Conservation (phyloP, 805 yeast genomes). For the Spathaspora girioi region DNA sequence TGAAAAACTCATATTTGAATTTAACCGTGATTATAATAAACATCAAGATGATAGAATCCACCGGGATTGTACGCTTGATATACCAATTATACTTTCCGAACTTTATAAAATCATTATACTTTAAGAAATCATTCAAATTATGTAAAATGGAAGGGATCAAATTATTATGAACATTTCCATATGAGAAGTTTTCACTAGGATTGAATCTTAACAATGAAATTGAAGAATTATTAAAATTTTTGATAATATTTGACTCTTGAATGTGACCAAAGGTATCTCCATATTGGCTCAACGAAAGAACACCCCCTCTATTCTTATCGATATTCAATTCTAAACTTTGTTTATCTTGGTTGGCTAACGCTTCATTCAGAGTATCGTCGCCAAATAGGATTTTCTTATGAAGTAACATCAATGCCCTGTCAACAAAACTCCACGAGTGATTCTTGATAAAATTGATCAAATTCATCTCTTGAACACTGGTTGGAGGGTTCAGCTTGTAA, state of each 20-base stretch:
- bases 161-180: conserved; percentile 50
- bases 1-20: conserved; percentile 41
- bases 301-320: conserved; percentile 17
- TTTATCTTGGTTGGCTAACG: neutral
- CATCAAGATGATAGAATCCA: conserved; percentile 53
- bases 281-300: conserved; percentile 29
- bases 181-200: conserved; percentile 40
- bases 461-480: conserved; percentile 38
- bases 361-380: conserved; percentile 12
- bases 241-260: conserved; percentile 36
- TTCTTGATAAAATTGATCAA: conserved; percentile 45
- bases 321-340: neutral
- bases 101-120: conserved; percentile 48
- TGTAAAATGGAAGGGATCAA: conserved; percentile 55
- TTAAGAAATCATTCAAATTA: conserved; percentile 51
- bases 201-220: conserved; percentile 34
- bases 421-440: conserved; percentile 51
- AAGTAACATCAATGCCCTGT: conserved; percentile 45
- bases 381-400: conserved; percentile 41
- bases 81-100: conserved; percentile 60
- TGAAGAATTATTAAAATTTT: conserved; percentile 33
- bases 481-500: conserved; percentile 34
- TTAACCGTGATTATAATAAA: conserved; percentile 52
- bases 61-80: conserved; percentile 55
- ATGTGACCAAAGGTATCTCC: conserved; percentile 39